Percentiles rank a stretch among this genome's conserved stretches.
phyloP scores from a whole-genome alignment of 2,329 filamentous ascomycete genomes.

The Pseudocercospora cruenta region DNA sequence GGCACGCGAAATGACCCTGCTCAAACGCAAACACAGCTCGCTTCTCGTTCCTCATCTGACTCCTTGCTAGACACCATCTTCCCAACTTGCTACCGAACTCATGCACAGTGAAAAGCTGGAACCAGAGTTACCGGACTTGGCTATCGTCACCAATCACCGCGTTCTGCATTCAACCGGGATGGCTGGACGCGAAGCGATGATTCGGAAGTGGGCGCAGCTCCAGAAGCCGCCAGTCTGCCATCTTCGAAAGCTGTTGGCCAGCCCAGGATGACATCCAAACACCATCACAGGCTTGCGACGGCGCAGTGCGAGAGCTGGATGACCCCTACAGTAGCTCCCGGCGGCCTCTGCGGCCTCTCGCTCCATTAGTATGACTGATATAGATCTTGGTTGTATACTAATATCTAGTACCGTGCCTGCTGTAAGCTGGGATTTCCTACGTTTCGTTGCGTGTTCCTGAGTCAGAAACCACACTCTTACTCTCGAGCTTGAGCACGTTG shows the following conservation, averaged over 20 bases:
- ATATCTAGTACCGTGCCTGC: not conserved
- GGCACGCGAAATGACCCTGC: not conserved
- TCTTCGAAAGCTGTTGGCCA: not conserved
- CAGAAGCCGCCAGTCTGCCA: not conserved
- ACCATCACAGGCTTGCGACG: not conserved
- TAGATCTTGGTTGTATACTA: not conserved
- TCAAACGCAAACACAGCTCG: too few relatives aligned
- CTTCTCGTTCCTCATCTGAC: not conserved
- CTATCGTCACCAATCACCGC: constrained; percentile 4
- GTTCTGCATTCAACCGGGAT: not conserved
- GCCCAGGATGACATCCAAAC: constrained; percentile 5
- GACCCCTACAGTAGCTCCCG: not conserved
- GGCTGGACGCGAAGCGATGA: constrained; percentile 3
- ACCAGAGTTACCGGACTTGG: not conserved
- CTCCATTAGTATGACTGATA: not conserved
- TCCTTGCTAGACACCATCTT: constrained; percentile 9
- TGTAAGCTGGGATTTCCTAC: not conserved
- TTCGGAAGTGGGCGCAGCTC: constrained; percentile 7
- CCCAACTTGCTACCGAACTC: constrained; percentile 5
- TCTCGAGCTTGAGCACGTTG: not conserved
- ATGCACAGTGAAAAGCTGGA: not conserved
- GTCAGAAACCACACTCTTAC: not conserved
- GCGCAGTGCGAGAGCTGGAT: not conserved
- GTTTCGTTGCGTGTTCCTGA: not conserved
- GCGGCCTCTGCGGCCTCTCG: not conserved